phyloP scores from a whole-genome alignment of 73 alveolate species.

The Diophrys appendiculata region DNA sequence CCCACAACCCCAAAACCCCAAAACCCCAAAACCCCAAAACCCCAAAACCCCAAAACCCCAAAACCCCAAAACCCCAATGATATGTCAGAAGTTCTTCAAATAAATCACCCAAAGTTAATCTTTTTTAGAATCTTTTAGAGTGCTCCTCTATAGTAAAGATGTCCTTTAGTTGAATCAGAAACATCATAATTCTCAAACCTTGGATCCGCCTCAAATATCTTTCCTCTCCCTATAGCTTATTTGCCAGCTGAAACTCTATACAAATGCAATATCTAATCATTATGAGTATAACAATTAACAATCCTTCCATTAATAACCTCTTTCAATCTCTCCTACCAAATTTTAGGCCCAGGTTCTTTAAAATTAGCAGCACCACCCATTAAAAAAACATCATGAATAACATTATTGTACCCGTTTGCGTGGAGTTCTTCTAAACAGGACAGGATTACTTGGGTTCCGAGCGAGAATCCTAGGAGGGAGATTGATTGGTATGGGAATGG shows the following conservation, averaged over 20 bases:
- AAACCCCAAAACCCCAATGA: constrained; percentile 21
- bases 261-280: constrained; percentile 17
- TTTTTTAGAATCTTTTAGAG: not conserved
- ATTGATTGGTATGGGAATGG: constrained; percentile 28
- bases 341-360: constrained; percentile 32
- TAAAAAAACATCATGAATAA: constrained; percentile 21
- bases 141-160: constrained; percentile 1
- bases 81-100: not conserved
- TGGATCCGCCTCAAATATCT: constrained; percentile 9
- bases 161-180: constrained; percentile 1
- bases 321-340: constrained; percentile 36
- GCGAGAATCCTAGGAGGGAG: constrained; percentile 25
- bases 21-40: too few relatives aligned
- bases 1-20: too few relatives aligned
- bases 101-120: constrained; percentile 1
- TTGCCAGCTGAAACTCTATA: constrained; percentile 1
- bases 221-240: constrained; percentile 5
- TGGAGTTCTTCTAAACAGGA: constrained; percentile 28
- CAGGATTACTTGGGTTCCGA: constrained; percentile 21
- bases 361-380: constrained; percentile 25
- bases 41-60: constrained; percentile 18
- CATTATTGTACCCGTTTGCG: constrained; percentile 10
- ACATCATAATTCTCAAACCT: not conserved
- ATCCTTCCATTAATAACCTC: constrained; percentile 67
- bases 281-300: constrained; percentile 61